Evolutionary conservation across 768 basidiomycete genomes (phyloP), one percentile per base, ranked within the genome.

Genomic region (Lactarius sp.): DNA sequence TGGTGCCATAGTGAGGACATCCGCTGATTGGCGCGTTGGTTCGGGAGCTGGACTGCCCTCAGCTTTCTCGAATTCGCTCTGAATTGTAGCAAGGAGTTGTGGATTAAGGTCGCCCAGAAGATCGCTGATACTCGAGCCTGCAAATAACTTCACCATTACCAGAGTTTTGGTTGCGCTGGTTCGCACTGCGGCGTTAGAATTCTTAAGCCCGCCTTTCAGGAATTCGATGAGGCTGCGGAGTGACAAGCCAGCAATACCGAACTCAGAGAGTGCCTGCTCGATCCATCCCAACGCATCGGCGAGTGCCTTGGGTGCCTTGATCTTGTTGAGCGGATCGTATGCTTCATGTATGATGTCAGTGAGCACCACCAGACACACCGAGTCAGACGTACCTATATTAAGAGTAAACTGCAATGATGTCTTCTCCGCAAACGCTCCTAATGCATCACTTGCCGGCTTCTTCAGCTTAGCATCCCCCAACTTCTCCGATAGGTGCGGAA

Each of bases 291-390:
- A 75, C 2, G 94, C 87, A 72, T 99, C 97, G 0, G 94, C 92
- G 39, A 98, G 81, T 49, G 94, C 92, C 75, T 98, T 99, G 0
- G 97, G 96, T 3, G 97, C 96, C 73, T 99, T 99, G 73, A 94
- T 94, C 75, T 95, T 97, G 34, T 84, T 83, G 70, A 99, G 77
- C 0, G 96, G 90, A 27, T 98, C 97, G 71, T 97, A 99, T 0
- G 86, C 97, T 97, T 66, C 61, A 54, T 51, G 37, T 3, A 22
- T n/a, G 39, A 59, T 60, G 60, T 71, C 42, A 69, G 65, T 51
- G 52, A 70, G 61, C 60, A 59, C 62, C 58, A 57, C 58, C 20
- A 33, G 31, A 56, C 18, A 36, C 50, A 42, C 41, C 54, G 50
- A 53, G 68, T 50, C 50, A 58, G 22, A 71, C 82, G 56, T 69